Evolutionary conservation across 345 rosid species (phyloP), one percentile per base, ranked within the genome.

Genomic region (Eucalyptus globulus): DNA sequence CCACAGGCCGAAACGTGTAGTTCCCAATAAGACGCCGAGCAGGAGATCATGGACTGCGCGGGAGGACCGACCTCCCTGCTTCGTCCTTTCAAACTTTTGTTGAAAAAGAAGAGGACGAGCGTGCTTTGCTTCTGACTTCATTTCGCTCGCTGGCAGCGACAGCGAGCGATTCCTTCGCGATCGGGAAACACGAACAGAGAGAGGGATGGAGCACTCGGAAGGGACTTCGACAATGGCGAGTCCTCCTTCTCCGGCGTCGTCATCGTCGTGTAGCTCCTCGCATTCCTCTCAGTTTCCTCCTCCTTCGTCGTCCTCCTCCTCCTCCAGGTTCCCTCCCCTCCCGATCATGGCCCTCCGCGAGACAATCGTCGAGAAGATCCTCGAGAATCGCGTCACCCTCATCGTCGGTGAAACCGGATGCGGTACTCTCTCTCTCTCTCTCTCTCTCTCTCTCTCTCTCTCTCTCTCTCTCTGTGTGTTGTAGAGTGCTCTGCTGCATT

Each of bases 401-500:
- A 96, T 96, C 87, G 95, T 96, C 90, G 99, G 99, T 88, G 99
- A 96, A 49, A 94, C 99, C 31, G 99, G 99, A 88, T 97, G 99
- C 93, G 99, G 99, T 96, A 94, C 43, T 53, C 7, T 50, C 56
- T 22, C 60, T 54, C 6, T 50, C 53, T 51, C 56, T 51, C 54
- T 51, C 54, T 51, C 56, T 51, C 1, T n/a, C n/a, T n/a, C n/a
- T n/a, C n/a, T n/a, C n/a, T n/a, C n/a, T n/a, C n/a, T n/a, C 43
- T 53, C 7, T 50, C 56, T 22, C 60, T 54, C 6, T 50, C 53
- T 51, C 56, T 51, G n/a, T 49, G 9, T 40, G 43, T 40, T 47
- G 13, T 87, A 31, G 34, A 24, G 49, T 43, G 9, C 87, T 85
- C 87, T 50, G 87, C 10, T 85, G 54, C 49, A 9, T 27, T 47